Base-by-base conservation (phyloP, 2,329 filamentous ascomycete genomes). In the Colletotrichum sp. region DNA sequence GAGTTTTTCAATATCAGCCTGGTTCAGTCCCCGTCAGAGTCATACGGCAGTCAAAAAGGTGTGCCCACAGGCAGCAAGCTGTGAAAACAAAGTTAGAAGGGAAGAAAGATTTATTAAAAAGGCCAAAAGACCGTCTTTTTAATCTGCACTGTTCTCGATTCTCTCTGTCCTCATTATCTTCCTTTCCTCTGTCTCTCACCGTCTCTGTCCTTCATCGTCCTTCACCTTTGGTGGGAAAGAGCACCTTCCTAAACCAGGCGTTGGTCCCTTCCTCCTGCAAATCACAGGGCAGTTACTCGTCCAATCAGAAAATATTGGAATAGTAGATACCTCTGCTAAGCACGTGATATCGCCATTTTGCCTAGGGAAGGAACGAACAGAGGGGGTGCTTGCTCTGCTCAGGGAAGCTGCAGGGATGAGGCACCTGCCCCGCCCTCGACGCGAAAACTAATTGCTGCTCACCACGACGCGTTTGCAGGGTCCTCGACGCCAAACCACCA, bases 381-480 rank as follows among this genome's bases (percentile, higher is more conserved):
- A 48, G 43, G 43, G 43, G 43, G 22, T 48, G 43, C 43, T 48
- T 48, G 43, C 43, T 22, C 18, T 48, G 22, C 43, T 22, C n/a
- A 48, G 43, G 43, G 18, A 48, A 22, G n/a, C 43, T 48, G 28
- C n/a, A 65, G 43, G 67, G 71, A 70, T 48, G 43, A 48, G 43
- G n/a, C n/a, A 13, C 58, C 28, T 28, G 56, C 66, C 67, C 60
- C 34, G 32, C 56, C 71, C 58, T 28, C 36, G 34, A 52, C 71
- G 71, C 71, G 71, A 66, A 71, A 48, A 43, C 48, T 71, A 74
- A 74, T 70, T 74, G 60, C 48, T 60, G 65, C 66, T 18, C 34
- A 16, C 9, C 60, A 8, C n/a, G 34, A 56, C 71, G 58, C 67
- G 60, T 66, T 60, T 25, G n/a, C 18, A 28, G 22, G 52, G 13